Percentiles rank a stretch among this genome's conserved stretches.
These are phyloP conservation scores for Yarrowia keelungensis DNA, from an alignment of 805 yeast species.

Conservation along the genomic window DNA sequence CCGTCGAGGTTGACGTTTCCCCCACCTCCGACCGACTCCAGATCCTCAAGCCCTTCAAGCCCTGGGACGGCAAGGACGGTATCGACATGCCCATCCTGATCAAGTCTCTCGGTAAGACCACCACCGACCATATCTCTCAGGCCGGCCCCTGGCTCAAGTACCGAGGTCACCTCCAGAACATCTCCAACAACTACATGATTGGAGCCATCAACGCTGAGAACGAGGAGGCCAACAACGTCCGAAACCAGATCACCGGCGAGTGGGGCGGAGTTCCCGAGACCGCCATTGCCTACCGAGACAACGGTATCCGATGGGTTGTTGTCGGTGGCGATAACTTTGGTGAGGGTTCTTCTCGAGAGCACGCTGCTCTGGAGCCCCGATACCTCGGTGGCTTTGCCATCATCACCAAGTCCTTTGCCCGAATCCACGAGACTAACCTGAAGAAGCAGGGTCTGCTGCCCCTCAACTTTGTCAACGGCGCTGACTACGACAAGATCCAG, in stretches of 20 bases:
- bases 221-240: constrained; percentile 89
- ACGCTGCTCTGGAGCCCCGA: constrained; percentile 99
- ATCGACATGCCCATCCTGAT: constrained; percentile 87
- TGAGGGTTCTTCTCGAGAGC: constrained; percentile 99
- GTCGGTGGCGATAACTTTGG: constrained; percentile 97
- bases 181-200: constrained; percentile 98
- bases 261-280: constrained; percentile 97
- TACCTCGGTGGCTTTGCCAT: constrained; percentile 98
- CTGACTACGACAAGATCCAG: constrained; percentile 92
- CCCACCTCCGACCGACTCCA: constrained; percentile 98
- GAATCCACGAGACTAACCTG: constrained; percentile 99
- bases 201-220: constrained; percentile 98
- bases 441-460: constrained; percentile 99
- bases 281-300: constrained; percentile 58
- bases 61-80: constrained; percentile 98
- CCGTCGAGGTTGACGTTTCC: constrained; percentile 75
- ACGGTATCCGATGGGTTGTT: constrained; percentile 43
- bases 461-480: constrained; percentile 87
- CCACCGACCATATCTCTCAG: constrained; percentile 99
- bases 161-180: constrained; percentile 99
- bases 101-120: constrained; percentile 96
- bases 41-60: constrained; percentile 87
- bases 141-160: constrained; percentile 99
- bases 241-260: constrained; percentile 89
- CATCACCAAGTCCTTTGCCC: constrained; percentile 96